Evolutionary conservation across 2,329 filamentous ascomycete genomes (phyloP).

Genomic region (Venturia oleaginea): DNA sequence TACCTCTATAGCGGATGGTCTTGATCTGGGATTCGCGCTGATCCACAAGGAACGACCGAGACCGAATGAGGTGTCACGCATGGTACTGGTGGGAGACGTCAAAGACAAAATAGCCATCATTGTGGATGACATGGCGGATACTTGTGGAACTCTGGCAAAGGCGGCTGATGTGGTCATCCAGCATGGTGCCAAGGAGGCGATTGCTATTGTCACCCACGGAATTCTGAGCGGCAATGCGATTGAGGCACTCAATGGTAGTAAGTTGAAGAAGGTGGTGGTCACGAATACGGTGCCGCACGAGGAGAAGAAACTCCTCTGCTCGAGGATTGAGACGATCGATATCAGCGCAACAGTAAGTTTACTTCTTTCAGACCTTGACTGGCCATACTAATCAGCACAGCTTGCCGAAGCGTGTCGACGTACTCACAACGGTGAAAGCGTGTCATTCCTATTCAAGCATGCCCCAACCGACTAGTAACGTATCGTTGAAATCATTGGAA

Average conservation of each 20-base stretch:
- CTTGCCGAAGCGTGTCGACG: constrained; percentile 62
- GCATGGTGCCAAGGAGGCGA: constrained; percentile 77
- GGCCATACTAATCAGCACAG: constrained; percentile 20
- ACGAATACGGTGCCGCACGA: constrained; percentile 81
- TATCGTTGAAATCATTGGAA: background rate
- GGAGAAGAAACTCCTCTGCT: constrained; percentile 70
- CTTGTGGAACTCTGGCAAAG: constrained; percentile 80
- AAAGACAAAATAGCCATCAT: constrained; percentile 86
- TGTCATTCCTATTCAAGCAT: constrained; percentile 62
- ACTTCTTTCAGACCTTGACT: constrained; percentile 2
- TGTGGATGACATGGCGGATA: constrained; percentile 97
- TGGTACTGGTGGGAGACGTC: constrained; percentile 95
- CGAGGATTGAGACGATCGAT: constrained; percentile 81
- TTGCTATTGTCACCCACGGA: constrained; percentile 91
- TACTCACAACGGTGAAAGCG: constrained; percentile 63
- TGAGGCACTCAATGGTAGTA: constrained; percentile 71
- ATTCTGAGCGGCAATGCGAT: constrained; percentile 85
- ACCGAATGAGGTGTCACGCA: constrained; percentile 83
- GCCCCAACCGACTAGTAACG: constrained; percentile 7
- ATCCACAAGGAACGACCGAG: constrained; percentile 94
- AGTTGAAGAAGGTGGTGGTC: constrained; percentile 70
- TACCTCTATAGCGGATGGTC: constrained; percentile 83
- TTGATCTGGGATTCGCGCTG: constrained; percentile 83
- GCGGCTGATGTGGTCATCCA: constrained; percentile 82
- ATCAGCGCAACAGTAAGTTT: constrained; percentile 63